Conservation (phyloP, 2,329 filamentous ascomycete species). For the Talaromyces piceae region DNA sequence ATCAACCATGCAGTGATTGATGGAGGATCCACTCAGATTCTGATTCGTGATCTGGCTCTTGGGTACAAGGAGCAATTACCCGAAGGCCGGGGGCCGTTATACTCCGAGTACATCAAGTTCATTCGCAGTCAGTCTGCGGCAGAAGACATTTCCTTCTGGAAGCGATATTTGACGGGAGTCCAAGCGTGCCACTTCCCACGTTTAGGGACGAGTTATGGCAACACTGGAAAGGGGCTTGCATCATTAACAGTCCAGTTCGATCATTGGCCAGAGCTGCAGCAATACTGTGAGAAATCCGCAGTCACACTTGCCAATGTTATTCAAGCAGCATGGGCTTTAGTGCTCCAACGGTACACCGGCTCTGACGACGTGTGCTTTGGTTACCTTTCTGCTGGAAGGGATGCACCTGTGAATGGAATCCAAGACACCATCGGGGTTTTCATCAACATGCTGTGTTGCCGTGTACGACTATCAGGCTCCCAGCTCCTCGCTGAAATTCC, state of each 20-base stretch:
- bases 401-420: conserved; percentile 40
- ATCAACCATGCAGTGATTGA: conserved; percentile 11
- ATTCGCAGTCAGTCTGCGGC: conserved; percentile 20
- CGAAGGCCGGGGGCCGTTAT: conserved; percentile 22
- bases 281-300: conserved; percentile 24
- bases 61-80: conserved; percentile 34
- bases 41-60: conserved; percentile 10
- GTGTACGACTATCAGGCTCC: conserved; percentile 32
- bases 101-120: conserved; percentile 33
- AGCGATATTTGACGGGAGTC: conserved; percentile 25
- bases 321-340: conserved; percentile 33
- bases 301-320: conserved; percentile 32
- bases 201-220: conserved; percentile 7
- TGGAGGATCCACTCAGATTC: conserved; percentile 9
- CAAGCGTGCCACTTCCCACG: conserved; percentile 24
- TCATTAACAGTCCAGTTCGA: conserved; percentile 23
- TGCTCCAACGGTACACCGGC: conserved; percentile 24
- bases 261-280: conserved; percentile 23
- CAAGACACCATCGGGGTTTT: conserved; percentile 43
- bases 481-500: conserved; percentile 34
- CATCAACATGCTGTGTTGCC: conserved; percentile 50
- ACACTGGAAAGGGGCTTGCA: conserved; percentile 17
- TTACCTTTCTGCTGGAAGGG: conserved; percentile 34
- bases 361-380: conserved; percentile 37
- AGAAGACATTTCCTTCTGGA: conserved; percentile 28